Base-by-base conservation (phyloP, 2,329 filamentous ascomycete genomes). In the Exophiala oligosperma region DNA sequence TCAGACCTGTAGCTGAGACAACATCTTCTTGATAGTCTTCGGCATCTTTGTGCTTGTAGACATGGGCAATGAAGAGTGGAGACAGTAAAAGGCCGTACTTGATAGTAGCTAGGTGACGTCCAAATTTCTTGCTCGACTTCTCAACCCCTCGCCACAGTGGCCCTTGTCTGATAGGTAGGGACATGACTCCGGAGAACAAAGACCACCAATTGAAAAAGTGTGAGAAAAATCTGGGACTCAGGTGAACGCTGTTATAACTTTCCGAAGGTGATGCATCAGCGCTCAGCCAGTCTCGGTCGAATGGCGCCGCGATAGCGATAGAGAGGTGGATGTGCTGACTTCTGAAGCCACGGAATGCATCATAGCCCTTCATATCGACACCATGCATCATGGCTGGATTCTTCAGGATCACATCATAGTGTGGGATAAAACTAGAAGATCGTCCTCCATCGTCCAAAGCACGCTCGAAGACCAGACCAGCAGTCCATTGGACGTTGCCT, bases 131-230 rank as follows among this genome's bases (percentile, higher is more conserved):
- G 79, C 91, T 97, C 47, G 91, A 94, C 79, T 96, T 97, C 67
- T 97, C 94, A 24, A 92, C 84, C 0, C 91, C 92, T 4, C 92
- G 93, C 86, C 92, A 99, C 2, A 99, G 81, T 48, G 84, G 83
- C 14, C 94, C 94, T 76, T 99, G 95, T 0, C 94, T 90, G 57
- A 99, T 89, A 9, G 94, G 95, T 28, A 99, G 80, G 9, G 93
- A 95, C 87, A 97, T 92, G 7, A 93, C 89, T 1, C 93, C 92
- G 7, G 92, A 92, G 74, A 99, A 99, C 66, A 97, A 85, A 0
- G 90, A 93, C 92, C 92, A 97, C 94, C 94, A 99, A 57, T 87
- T 86, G 76, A 92, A 97, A 79, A 99, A 99, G 72, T 99, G 94
- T 0, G 93, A 97, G 72, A 99, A 99, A 78, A 99, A 96, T 7